Conservation (phyloP, 1,284 basidiomycete genomes). For the Cryptococcus maquisensis region DNA sequence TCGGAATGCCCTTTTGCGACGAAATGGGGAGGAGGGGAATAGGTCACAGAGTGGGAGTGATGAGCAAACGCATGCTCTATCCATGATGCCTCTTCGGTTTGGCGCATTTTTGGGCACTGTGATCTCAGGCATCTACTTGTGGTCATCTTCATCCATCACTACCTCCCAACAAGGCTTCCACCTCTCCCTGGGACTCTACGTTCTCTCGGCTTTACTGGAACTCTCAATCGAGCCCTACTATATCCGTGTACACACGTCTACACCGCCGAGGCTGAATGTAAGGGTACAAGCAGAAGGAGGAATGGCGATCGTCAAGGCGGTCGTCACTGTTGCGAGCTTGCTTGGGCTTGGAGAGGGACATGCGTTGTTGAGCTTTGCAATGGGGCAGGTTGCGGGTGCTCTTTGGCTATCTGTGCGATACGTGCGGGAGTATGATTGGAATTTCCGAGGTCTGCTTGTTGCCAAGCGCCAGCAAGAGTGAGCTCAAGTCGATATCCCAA, state of each 20-base stretch:
- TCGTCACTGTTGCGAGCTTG: slow-evolving; percentile 60
- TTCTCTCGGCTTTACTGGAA: slow-evolving; percentile 67
- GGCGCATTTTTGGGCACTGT: slow-evolving; percentile 57
- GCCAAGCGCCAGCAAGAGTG: neutral
- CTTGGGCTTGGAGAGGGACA: slow-evolving; percentile 54
- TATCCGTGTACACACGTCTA: slow-evolving; percentile 65
- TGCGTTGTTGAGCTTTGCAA: slow-evolving; percentile 73
- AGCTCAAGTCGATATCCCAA: too few species aligned
- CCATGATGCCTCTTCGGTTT: slow-evolving; percentile 53
- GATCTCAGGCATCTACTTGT: slow-evolving; percentile 56
- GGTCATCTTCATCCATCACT: slow-evolving; percentile 54
- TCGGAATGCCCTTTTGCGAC: slow-evolving; percentile 66
- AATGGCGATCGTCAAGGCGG: slow-evolving; percentile 69
- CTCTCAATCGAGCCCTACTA: slow-evolving; percentile 78
- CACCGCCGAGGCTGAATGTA: slow-evolving; percentile 55
- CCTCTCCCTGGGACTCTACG: slow-evolving; percentile 64
- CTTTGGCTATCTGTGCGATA: slow-evolving; percentile 47
- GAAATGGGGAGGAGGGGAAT: neutral
- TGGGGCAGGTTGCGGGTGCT: slow-evolving; percentile 73
- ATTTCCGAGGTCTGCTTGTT: slow-evolving; percentile 11
- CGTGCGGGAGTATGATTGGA: slow-evolving; percentile 25
- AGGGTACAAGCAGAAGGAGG: slow-evolving; percentile 77
- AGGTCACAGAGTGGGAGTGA: neutral
- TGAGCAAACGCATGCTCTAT: slow-evolving; percentile 24
- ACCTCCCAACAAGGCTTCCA: slow-evolving; percentile 62